Percentiles rank a stretch among this genome's conserved stretches.
These are phyloP conservation scores for Allodekkera sacchari DNA, from an alignment of 805 yeast genomes.

Conservation along the genomic window DNA sequence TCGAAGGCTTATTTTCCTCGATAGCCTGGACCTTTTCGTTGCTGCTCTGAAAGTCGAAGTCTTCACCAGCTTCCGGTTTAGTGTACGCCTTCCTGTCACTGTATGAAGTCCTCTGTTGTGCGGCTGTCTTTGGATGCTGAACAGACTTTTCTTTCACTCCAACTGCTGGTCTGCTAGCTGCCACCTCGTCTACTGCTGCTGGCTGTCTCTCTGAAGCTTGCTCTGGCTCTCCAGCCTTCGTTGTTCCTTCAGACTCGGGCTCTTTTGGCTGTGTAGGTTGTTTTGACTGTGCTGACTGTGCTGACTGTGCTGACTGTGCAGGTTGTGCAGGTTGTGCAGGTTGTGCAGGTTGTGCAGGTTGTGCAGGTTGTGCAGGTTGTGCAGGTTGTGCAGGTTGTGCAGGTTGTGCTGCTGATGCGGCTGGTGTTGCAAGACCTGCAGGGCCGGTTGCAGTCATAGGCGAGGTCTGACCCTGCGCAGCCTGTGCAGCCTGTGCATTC, in stretches of 20 bases:
- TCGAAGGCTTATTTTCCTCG: conserved; percentile 21
- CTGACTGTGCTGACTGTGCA: neutral
- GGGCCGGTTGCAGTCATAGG: conserved; percentile 5
- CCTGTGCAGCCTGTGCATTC: conserved; percentile 5
- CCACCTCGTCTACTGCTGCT: conserved; percentile 8
- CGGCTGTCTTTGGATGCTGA: neutral
- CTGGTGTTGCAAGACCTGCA: no score
- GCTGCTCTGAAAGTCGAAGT: conserved; percentile 69
- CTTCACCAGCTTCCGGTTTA: conserved; percentile 38
- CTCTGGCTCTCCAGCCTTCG: conserved; percentile 2
- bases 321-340: conserved; percentile 1
- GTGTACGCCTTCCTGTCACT: no score
- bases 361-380: conserved; percentile 1
- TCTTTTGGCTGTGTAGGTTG: conserved; percentile 2
- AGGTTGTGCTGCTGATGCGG: conserved; percentile 11
- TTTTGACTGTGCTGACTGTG: conserved; percentile 1
- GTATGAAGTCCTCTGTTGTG: no score
- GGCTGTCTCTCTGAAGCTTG: conserved; percentile 1
- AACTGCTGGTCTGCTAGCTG: conserved; percentile 10
- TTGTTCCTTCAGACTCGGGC: neutral
- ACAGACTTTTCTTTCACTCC: neutral
- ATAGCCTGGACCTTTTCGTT: conserved; percentile 50
- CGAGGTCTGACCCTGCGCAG: no score
- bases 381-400: conserved; percentile 7
- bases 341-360: neutral